Evolutionary conservation across 192 early-diverging fungal species (phyloP).

Genomic region (Dissophora globulifera): DNA sequence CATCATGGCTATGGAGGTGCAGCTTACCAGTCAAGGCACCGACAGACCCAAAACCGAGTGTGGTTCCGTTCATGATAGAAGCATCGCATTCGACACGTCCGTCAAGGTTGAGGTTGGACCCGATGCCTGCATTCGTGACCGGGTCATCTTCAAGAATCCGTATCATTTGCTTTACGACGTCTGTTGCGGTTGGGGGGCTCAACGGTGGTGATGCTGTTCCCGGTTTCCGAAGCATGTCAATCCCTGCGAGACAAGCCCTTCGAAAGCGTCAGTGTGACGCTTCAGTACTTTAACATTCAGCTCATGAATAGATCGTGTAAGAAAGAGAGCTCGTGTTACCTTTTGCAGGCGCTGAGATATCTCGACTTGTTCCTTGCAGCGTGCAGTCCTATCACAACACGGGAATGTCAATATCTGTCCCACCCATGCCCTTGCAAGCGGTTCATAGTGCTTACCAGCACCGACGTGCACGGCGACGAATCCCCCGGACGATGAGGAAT

Average conservation of each 20-base stretch:
- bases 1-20: too few relatives aligned
- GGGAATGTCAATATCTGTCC: too few relatives aligned
- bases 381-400: conserved; percentile 26
- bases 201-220: conserved; percentile 4
- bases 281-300: too few relatives aligned
- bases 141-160: conserved; percentile 55
- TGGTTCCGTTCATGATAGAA: conserved; percentile 73
- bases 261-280: too few relatives aligned
- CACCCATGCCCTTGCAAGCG: too few relatives aligned
- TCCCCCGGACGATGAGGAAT: conserved; percentile 3
- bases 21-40: conserved; percentile 70
- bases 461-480: conserved; percentile 67
- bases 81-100: conserved; percentile 91
- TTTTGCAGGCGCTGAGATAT: conserved; percentile 46
- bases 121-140: conserved; percentile 63
- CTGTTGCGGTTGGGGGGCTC: conserved; percentile 2
- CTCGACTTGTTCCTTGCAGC: conserved; percentile 39
- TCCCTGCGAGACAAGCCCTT: conserved; percentile 55
- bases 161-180: conserved; percentile 54
- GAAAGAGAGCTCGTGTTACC: conserved; percentile 17
- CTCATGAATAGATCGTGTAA: not conserved
- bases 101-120: conserved; percentile 81
- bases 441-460: too few relatives aligned
- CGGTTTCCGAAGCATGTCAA: conserved; percentile 17
- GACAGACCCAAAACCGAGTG: conserved; percentile 80